Evolutionary conservation across 805 yeast genomes (phyloP), one percentile per base, ranked within the genome.

Genomic region (Wickerhamomyces chaumierensis): DNA sequence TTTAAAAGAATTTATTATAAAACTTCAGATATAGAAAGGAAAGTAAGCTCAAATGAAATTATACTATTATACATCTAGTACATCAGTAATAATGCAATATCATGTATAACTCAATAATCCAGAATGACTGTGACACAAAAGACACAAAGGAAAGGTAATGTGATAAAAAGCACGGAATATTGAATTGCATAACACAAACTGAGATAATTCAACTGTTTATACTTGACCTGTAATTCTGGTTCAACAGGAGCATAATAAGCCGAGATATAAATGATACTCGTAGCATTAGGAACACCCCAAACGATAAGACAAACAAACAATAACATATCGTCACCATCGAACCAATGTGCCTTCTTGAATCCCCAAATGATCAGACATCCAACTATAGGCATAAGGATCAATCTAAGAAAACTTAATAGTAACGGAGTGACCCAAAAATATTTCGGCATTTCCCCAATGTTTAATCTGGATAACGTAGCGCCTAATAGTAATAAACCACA

Each of bases 231-330:
- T 38, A 42, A 41, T 3, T 41, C 40, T 7, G 43, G 44, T 19
- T 46, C 53, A 31, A 51, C 33, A 5, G 92, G 94, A 1, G 88
- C 78, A 57, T 80, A 84, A 52, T 85, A 78, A 3, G 95, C 92
- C 2, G 96, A 87, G 41, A 90, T 66, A 56, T 88, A 92, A 34
- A 90, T 79, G 49, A 87, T 69, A 0, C 92, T 73, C 0, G 97
- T 92, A 37, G 96, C 95, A 36, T 86, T 80, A 0, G 98, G 97
- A 23, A 87, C 63, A 0, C 87, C 87, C 61, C 82, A 82, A 33
- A 76, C 75, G 31, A 88, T 66, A 8, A 80, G 79, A 43, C 83
- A 73, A 9, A 88, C 82, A 51, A 92, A 84, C 20, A 81, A 64
- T 11, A 87, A 62, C 59, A 87, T 70, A 15, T 58, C 55, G 39